phyloP scores from a whole-genome alignment of 768 basidiomycete species.

The Lactarius sp. region DNA sequence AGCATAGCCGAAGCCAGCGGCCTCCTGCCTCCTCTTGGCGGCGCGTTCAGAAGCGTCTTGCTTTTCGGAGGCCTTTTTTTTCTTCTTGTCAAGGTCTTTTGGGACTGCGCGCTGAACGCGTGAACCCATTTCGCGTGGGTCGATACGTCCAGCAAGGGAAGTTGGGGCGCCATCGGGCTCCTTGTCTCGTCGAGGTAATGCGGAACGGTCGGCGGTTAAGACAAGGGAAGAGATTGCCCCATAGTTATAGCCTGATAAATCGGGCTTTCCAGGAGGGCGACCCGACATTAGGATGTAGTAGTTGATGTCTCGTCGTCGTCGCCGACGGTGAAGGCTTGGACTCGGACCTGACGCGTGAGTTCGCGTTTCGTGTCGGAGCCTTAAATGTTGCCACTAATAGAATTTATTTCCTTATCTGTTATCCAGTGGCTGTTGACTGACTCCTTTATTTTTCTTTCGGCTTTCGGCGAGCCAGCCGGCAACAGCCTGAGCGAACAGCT shows the following conservation, averaged over 20 bases:
- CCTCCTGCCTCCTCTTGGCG: constrained; percentile 58
- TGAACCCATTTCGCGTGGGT: constrained; percentile 90
- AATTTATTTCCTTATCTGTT: not conserved
- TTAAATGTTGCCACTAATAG: not conserved
- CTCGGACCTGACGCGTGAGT: not conserved
- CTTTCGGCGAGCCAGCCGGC: no score
- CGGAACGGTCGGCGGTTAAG: constrained; percentile 83
- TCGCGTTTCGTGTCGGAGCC: constrained; percentile 2
- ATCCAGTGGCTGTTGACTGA: not conserved
- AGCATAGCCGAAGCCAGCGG: constrained; percentile 66
- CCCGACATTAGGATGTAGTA: constrained; percentile 35
- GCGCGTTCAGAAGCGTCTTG: constrained; percentile 54
- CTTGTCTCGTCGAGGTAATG: constrained; percentile 80
- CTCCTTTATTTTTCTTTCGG: no score
- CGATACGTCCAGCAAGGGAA: constrained; percentile 85
- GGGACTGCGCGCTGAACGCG: constrained; percentile 77
- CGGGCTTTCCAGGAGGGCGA: constrained; percentile 51
- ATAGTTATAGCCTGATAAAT: constrained; percentile 93
- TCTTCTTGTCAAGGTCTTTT: constrained; percentile 90
- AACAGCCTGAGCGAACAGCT: no score
- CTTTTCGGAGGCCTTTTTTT: constrained; percentile 70
- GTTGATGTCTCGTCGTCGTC: constrained; percentile 19
- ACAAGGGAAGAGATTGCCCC: constrained; percentile 92
- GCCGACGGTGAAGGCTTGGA: not conserved
- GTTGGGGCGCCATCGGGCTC: constrained; percentile 97